Conservation (phyloP, 2,329 filamentous ascomycete species). For the Tympanopsis confertula region DNA sequence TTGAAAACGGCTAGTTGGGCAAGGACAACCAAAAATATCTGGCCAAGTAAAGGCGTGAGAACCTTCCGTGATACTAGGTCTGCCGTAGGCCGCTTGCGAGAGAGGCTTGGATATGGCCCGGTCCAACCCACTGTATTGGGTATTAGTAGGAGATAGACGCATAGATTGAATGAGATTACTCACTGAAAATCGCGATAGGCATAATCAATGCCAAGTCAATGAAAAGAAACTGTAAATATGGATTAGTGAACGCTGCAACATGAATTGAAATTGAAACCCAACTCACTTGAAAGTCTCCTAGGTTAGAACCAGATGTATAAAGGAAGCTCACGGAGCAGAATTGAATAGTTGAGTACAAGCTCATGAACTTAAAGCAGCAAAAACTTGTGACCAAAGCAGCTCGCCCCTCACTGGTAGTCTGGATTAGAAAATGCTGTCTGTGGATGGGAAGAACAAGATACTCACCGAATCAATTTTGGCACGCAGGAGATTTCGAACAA, state of each 20-base stretch:
- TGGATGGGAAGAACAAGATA: constrained; percentile 3
- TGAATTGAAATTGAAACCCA: not conserved
- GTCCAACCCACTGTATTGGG: constrained; percentile 71
- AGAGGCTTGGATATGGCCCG: constrained; percentile 66
- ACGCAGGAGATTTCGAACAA: constrained; percentile 96
- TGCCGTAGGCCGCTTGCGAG: constrained; percentile 77
- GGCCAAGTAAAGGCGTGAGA: constrained; percentile 74
- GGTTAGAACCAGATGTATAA: constrained; percentile 83
- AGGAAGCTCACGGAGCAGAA: constrained; percentile 95
- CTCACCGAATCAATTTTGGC: constrained; percentile 71
- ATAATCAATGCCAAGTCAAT: constrained; percentile 88
- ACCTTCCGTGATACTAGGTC: constrained; percentile 89
- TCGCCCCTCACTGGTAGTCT: constrained; percentile 61
- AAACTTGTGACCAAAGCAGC: constrained; percentile 96
- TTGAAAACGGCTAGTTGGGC: constrained; percentile 67
- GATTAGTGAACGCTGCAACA: not conserved
- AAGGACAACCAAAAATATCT: constrained; percentile 70
- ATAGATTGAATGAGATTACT: constrained; percentile 15
- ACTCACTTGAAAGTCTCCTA: constrained; percentile 79
- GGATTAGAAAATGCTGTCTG: constrained; percentile 1
- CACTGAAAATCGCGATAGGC: constrained; percentile 89
- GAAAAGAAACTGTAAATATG: constrained; percentile 59
- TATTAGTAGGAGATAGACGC: constrained; percentile 3
- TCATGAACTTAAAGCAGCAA: constrained; percentile 99
- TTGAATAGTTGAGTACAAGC: constrained; percentile 95